Conservation (phyloP, 2,329 filamentous ascomycete genomes). For the Colletotrichum tanaceti region DNA sequence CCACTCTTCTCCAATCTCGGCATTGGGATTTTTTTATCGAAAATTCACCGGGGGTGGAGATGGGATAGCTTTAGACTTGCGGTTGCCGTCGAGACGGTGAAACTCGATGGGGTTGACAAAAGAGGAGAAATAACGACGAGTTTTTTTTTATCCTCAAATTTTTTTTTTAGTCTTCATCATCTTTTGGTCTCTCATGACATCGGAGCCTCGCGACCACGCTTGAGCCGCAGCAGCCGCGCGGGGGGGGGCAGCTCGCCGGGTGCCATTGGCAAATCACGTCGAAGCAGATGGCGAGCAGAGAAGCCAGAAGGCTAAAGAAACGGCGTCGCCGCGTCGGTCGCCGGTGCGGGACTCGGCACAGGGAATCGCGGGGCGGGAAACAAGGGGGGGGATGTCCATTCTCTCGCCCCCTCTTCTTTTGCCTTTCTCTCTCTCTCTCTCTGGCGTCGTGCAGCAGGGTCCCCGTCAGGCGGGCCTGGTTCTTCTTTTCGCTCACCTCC, state of each 20-base stretch:
- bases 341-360: slow-evolving; percentile 30
- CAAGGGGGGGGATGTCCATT: slow-evolving; percentile 23
- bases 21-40: background rate
- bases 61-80: slow-evolving; percentile 2
- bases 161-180: too few relatives aligned
- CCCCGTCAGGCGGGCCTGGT: background rate
- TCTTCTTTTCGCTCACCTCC: slow-evolving; percentile 31
- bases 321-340: slow-evolving; percentile 20
- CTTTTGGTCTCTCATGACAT: slow-evolving; percentile 17
- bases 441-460: slow-evolving; percentile 32
- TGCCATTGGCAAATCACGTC: slow-evolving; percentile 35
- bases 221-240: slow-evolving; percentile 38
- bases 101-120: slow-evolving; percentile 1
- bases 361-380: slow-evolving; percentile 35
- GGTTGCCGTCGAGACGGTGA: slow-evolving; percentile 36
- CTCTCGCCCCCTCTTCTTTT: too few relatives aligned
- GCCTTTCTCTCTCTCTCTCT: background rate
- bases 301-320: slow-evolving; percentile 13
- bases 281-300: slow-evolving; percentile 30
- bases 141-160: background rate
- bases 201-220: slow-evolving; percentile 17
- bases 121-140: slow-evolving; percentile 31
- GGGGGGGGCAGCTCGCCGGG: slow-evolving; percentile 2
- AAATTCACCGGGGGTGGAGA: background rate
- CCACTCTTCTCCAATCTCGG: background rate